Conservation (phyloP, 2,329 filamentous ascomycete genomes). For the Cladosporium halotolerans region DNA sequence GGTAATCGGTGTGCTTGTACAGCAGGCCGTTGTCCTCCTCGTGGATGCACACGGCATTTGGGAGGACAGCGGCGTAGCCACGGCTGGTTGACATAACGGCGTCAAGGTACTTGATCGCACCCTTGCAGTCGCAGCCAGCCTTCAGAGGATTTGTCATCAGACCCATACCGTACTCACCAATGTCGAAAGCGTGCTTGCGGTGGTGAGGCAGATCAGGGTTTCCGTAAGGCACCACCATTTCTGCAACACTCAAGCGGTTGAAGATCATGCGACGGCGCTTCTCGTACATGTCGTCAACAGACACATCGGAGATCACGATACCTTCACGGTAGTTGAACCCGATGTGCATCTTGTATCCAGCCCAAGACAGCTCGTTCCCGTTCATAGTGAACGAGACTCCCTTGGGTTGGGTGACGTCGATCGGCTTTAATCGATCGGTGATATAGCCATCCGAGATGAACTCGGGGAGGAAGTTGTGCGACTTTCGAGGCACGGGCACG, state of each 20-base stretch:
- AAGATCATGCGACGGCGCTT: conserved; percentile 61
- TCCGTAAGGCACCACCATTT: conserved; percentile 58
- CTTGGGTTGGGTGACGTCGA: conserved; percentile 62
- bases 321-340: conserved; percentile 66
- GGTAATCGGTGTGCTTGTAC: conserved; percentile 67
- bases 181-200: conserved; percentile 66
- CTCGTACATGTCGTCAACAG: conserved; percentile 26
- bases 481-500: conserved; percentile 8
- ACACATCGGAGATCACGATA: conserved; percentile 61
- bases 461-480: conserved; percentile 34
- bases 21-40: conserved; percentile 64
- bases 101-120: conserved; percentile 50
- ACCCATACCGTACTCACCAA: conserved; percentile 63
- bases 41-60: conserved; percentile 62
- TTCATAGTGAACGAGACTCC: conserved; percentile 56
- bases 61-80: conserved; percentile 48
- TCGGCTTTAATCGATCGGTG: conserved; percentile 51
- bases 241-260: conserved; percentile 60
- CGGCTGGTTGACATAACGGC: conserved; percentile 47
- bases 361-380: conserved; percentile 38
- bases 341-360: conserved; percentile 56
- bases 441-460: conserved; percentile 44
- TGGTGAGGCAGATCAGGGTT: conserved; percentile 61
- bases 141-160: conserved; percentile 61
- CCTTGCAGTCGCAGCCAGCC: conserved; percentile 66